phyloP scores from a whole-genome alignment of 805 yeast genomes.

The Cyberlindnera lachancei region DNA sequence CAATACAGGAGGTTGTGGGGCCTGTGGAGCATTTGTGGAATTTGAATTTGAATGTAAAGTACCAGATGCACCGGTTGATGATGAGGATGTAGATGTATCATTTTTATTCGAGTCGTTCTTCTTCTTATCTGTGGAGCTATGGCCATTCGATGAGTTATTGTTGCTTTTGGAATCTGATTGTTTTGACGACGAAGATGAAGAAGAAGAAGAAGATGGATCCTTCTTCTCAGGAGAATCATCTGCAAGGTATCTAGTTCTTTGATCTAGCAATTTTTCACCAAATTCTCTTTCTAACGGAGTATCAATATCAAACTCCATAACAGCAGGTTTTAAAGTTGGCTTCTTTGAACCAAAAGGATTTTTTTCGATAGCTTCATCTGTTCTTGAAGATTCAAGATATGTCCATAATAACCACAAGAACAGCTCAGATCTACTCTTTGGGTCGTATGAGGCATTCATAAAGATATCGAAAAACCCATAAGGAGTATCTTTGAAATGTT shows the following conservation, averaged over 20 bases:
- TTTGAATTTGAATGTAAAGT: background rate
- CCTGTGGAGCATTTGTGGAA: background rate
- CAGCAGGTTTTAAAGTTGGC: conserved; percentile 17
- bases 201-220: background rate
- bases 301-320: conserved; percentile 32
- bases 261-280: conserved; percentile 34
- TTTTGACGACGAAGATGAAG: too few relatives aligned
- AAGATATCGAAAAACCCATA: conserved; percentile 68
- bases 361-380: conserved; percentile 36
- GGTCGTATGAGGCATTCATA: conserved; percentile 51
- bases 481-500: conserved; percentile 23
- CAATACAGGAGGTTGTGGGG: conserved; percentile 8
- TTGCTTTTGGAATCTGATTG: too few relatives aligned
- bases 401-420: conserved; percentile 81
- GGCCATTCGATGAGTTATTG: too few relatives aligned
- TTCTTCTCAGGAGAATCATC: conserved; percentile 12
- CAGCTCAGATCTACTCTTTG: conserved; percentile 59
- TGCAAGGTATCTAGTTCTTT: conserved; percentile 28
- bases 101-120: background rate
- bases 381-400: conserved; percentile 66
- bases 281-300: conserved; percentile 34
- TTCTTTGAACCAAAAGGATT: conserved; percentile 58
- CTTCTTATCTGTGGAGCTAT: conserved; percentile 1
- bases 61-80: background rate
- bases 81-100: background rate